Percentiles rank a stretch among this genome's conserved stretches.
phyloP scores from a whole-genome alignment of 1,284 basidiomycete genomes.

The Cystobasidiaceae sp. region DNA sequence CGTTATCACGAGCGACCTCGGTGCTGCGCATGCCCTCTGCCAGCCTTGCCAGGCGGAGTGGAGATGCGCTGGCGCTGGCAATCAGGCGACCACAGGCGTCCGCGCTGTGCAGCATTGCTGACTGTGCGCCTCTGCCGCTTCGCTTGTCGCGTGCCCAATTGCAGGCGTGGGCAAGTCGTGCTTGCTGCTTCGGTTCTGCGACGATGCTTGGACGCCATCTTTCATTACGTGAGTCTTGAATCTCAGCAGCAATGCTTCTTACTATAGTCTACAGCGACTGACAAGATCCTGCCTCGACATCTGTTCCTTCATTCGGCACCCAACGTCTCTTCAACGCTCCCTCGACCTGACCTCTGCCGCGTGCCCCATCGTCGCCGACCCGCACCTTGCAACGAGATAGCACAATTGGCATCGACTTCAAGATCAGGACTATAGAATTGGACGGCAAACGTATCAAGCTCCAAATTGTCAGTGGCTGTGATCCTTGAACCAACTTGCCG shows the following conservation, averaged over 20 bases:
- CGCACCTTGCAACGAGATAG: slow-evolving; percentile 11
- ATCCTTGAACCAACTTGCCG: no score
- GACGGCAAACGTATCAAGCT: slow-evolving; percentile 95
- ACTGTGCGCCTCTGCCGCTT: not conserved
- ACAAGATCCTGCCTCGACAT: not conserved
- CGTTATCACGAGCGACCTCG: no score
- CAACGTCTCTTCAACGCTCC: not conserved
- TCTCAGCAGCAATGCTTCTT: no score
- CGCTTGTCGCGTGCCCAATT: slow-evolving; percentile 43
- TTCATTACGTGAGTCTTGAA: slow-evolving; percentile 71
- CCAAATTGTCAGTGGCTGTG: slow-evolving; percentile 66
- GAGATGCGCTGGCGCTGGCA: not conserved
- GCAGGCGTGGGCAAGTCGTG: slow-evolving; percentile 86
- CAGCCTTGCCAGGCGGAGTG: not conserved
- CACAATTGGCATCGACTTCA: slow-evolving; percentile 67
- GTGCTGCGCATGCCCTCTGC: not conserved
- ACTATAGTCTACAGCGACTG: not conserved
- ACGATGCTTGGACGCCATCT: slow-evolving; percentile 98
- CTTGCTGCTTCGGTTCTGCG: slow-evolving; percentile 95
- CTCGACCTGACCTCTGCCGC: not conserved
- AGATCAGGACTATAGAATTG: slow-evolving; percentile 93
- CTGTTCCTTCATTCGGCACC: slow-evolving; percentile 10
- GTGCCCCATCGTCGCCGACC: not conserved
- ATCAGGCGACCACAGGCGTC: not conserved
- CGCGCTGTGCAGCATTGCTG: not conserved